A percentile compares a stretch with the other conserved stretches of the same genome.
phyloP scores from a whole-genome alignment of 106 monocot species.

The Vanilla planifolia region DNA sequence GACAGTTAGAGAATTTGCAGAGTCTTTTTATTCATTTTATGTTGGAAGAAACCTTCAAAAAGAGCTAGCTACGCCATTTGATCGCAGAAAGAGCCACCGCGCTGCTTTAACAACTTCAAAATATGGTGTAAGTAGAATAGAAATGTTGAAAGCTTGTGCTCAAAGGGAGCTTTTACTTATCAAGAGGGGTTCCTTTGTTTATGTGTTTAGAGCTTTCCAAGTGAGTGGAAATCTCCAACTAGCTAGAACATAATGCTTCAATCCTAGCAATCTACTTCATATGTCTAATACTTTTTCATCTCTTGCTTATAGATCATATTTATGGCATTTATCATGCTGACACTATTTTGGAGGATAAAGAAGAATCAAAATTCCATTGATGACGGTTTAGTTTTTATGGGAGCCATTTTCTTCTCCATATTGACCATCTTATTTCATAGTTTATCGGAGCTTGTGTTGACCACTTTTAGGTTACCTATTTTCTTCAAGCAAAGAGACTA shows the following conservation, averaged over 20 bases:
- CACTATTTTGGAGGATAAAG: slow-evolving; percentile 1
- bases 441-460: slow-evolving; percentile 3
- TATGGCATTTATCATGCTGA: slow-evolving; percentile 10
- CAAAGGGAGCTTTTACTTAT: slow-evolving; percentile 9
- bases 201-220: slow-evolving; percentile 1
- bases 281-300: too few species aligned
- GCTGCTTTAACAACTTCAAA: slow-evolving; percentile 10
- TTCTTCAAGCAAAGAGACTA: slow-evolving; percentile 22
- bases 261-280: neutral
- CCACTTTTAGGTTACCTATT: slow-evolving; percentile 7
- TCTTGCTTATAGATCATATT: slow-evolving; percentile 2
- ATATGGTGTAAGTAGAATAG: slow-evolving; percentile 12
- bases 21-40: slow-evolving; percentile 15
- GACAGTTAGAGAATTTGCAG: slow-evolving; percentile 18
- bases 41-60: slow-evolving; percentile 1
- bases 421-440: slow-evolving; percentile 7
- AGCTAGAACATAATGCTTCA: neutral
- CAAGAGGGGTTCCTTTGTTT: slow-evolving; percentile 15
- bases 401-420: slow-evolving; percentile 2
- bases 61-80: slow-evolving; percentile 8
- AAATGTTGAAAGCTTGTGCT: slow-evolving; percentile 8
- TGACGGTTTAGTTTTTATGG: slow-evolving; percentile 7
- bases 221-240: slow-evolving; percentile 2
- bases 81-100: slow-evolving; percentile 13
- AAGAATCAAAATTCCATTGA: neutral